Percentiles rank a stretch among this genome's conserved stretches.
phyloP scores from a whole-genome alignment of 2,329 filamentous ascomycete genomes.

The Colletotrichum orchidophilum region DNA sequence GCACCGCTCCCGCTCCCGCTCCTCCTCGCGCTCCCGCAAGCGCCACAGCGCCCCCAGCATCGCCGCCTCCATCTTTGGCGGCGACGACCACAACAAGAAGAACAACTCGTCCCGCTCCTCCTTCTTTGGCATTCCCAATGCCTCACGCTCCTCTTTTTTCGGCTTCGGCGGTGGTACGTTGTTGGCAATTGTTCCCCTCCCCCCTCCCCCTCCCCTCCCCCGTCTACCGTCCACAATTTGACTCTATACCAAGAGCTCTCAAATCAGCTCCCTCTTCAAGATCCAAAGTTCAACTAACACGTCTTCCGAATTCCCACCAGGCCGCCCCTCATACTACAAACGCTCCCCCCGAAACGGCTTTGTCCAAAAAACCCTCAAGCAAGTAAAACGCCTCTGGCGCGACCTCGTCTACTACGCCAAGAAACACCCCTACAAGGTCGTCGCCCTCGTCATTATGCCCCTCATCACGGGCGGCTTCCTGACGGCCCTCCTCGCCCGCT shows the following conservation, averaged over 20 bases:
- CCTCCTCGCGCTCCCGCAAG: slow-evolving; percentile 50
- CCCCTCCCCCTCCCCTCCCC: slow-evolving; percentile 7
- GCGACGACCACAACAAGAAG: slow-evolving; percentile 46
- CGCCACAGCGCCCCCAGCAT: slow-evolving; percentile 47
- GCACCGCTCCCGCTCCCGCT: slow-evolving; percentile 50
- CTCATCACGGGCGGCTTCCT: slow-evolving; percentile 86
- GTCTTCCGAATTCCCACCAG: slow-evolving; percentile 36
- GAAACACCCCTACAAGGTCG: slow-evolving; percentile 85
- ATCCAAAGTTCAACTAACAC: neutral
- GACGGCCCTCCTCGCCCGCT: slow-evolving; percentile 77
- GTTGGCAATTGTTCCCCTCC: slow-evolving; percentile 10
- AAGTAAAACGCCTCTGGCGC: slow-evolving; percentile 81
- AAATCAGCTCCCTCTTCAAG: neutral
- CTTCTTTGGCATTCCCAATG: slow-evolving; percentile 58
- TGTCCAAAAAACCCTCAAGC: slow-evolving; percentile 75
- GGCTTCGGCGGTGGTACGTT: slow-evolving; percentile 47
- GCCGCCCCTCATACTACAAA: slow-evolving; percentile 75
- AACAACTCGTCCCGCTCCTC: slow-evolving; percentile 54
- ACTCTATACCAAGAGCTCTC: too few relatives aligned
- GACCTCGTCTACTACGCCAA: slow-evolving; percentile 85
- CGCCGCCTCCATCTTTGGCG: slow-evolving; percentile 56
- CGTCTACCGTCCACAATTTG: neutral
- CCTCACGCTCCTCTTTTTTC: slow-evolving; percentile 57
- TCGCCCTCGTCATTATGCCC: slow-evolving; percentile 87
- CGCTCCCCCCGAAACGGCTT: slow-evolving; percentile 85